Conservation (phyloP, 805 yeast genomes). For the Sugiyamaella boreocaroliniensis region DNA sequence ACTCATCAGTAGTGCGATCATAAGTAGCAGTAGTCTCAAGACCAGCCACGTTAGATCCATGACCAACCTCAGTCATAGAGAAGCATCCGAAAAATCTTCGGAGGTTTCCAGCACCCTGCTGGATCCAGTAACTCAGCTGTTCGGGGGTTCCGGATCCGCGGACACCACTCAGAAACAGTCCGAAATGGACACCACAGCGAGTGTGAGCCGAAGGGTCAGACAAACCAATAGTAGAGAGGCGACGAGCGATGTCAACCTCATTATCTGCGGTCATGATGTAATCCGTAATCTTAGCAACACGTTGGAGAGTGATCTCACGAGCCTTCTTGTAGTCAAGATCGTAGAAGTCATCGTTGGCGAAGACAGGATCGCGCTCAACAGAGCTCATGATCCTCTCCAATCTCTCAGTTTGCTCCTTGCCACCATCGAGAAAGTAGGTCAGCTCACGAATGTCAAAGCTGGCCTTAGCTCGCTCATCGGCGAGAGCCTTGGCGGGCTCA, state of each 20-base stretch:
- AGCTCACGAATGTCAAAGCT: conserved; percentile 33
- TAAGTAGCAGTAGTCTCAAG: conserved; percentile 83
- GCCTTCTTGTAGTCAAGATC: conserved; percentile 38
- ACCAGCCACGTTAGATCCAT: conserved; percentile 92
- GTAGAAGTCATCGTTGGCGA: conserved; percentile 38
- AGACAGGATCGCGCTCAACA: conserved; percentile 50
- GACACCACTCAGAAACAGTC: conserved; percentile 70
- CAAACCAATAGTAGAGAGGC: conserved; percentile 25
- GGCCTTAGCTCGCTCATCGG: conserved; percentile 34
- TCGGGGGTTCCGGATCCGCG: conserved; percentile 82
- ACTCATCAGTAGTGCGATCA: conserved; percentile 57
- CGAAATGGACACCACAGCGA: conserved; percentile 80
- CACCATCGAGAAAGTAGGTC: conserved; percentile 40
- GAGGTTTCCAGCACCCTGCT: conserved; percentile 38
- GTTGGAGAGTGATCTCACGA: conserved; percentile 33
- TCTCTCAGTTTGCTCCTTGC: conserved; percentile 33
- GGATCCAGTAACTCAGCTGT: conserved; percentile 77
- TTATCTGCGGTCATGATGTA: conserved; percentile 4
- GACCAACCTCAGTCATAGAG: conserved; percentile 88
- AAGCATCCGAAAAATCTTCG: conserved; percentile 64
- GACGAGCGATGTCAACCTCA: conserved; percentile 21
- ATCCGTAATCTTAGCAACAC: conserved; percentile 24
- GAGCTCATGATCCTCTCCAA: conserved; percentile 35
- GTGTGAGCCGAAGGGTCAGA: conserved; percentile 73
- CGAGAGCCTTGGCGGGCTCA: conserved; percentile 21